phyloP scores from a whole-genome alignment of 768 basidiomycete species.

The Clavaria fumosa region DNA sequence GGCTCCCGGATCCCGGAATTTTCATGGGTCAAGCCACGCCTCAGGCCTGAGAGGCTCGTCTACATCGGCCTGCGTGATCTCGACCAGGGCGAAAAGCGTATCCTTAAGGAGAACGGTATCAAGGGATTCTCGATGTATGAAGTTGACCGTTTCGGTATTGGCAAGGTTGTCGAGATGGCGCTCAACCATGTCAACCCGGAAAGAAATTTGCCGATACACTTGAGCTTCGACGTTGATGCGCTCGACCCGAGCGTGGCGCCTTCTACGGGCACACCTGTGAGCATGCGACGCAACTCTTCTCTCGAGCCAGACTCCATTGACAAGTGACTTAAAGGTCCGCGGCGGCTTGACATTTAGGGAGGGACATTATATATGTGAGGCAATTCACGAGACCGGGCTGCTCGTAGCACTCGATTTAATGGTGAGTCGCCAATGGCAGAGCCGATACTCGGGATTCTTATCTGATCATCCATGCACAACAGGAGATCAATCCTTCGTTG shows the following conservation, averaged over 20 bases:
- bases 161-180: slow-evolving; percentile 92
- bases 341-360: slow-evolving; percentile 95
- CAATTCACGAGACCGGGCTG: slow-evolving; percentile 81
- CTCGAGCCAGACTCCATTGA: background rate
- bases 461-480: slow-evolving; percentile 6
- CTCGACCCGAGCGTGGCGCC: slow-evolving; percentile 93
- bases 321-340: slow-evolving; percentile 40
- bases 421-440: too few species aligned
- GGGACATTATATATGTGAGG: slow-evolving; percentile 96
- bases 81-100: slow-evolving; percentile 75
- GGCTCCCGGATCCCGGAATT: slow-evolving; percentile 30
- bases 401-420: slow-evolving; percentile 90
- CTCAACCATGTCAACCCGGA: slow-evolving; percentile 84
- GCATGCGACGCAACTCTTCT: slow-evolving; percentile 10
- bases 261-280: slow-evolving; percentile 81
- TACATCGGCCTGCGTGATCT: slow-evolving; percentile 95
- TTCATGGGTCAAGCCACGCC: slow-evolving; percentile 40
- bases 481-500: slow-evolving; percentile 97
- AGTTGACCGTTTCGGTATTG: slow-evolving; percentile 81
- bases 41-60: slow-evolving; percentile 68
- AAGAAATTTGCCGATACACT: slow-evolving; percentile 73
- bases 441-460: slow-evolving; percentile 2
- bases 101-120: slow-evolving; percentile 67
- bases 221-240: slow-evolving; percentile 95
- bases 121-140: slow-evolving; percentile 90